Conservation (phyloP, 176 grass and related monocot genomes). For the Thalia dealbata region DNA sequence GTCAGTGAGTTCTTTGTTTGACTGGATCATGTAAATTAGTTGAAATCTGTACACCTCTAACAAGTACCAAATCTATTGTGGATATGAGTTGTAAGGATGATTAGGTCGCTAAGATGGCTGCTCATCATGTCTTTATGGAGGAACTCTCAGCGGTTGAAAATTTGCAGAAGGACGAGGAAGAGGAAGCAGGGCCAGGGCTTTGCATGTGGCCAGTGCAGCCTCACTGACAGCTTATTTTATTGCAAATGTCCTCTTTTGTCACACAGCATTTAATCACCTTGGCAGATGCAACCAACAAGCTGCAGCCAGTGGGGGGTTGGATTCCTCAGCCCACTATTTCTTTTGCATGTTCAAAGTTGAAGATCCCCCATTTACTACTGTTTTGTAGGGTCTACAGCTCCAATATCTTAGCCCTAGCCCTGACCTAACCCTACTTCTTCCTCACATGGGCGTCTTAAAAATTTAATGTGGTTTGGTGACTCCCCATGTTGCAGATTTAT, state of each 20-base stretch:
- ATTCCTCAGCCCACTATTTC: conserved; percentile 13
- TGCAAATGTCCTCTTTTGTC: not conserved
- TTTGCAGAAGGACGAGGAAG: not conserved
- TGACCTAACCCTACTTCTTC: not conserved
- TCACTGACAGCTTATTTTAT: not conserved
- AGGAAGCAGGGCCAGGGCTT: not conserved
- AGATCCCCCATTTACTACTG: conserved; percentile 9
- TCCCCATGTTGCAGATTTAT: not conserved
- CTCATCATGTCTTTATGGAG: not conserved
- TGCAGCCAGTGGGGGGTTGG: too few relatives aligned
- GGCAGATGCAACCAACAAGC: too few relatives aligned
- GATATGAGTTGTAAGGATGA: too few relatives aligned
- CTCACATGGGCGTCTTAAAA: not conserved
- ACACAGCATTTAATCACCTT: conserved; percentile 9
- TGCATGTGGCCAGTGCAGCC: not conserved
- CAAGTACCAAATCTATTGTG: too few relatives aligned
- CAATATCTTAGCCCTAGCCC: not conserved
- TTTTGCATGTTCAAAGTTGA: conserved; percentile 24
- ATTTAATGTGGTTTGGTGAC: not conserved
- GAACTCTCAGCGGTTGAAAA: not conserved
- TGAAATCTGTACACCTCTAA: too few relatives aligned
- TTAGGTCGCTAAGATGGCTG: not conserved
- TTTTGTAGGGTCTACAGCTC: not conserved
- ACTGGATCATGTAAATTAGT: not conserved
- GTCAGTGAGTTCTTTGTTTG: not conserved